Conservation (phyloP, 169 alveolate species). For the Eimeria necatrix region DNA sequence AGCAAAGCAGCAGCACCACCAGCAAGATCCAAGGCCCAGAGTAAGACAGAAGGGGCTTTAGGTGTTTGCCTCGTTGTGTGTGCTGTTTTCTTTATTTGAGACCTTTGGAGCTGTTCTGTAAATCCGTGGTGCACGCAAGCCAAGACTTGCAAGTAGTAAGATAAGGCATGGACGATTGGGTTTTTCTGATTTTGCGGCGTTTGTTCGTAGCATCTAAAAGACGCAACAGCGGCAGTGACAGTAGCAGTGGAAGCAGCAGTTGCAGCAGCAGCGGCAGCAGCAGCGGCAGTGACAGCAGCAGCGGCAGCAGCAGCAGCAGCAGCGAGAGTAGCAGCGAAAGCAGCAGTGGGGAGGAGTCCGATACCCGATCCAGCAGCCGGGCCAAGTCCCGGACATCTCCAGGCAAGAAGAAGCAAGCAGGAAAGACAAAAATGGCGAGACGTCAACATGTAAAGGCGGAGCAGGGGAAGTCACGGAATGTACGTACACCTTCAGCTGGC, state of each 20-base stretch:
- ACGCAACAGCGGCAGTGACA: slow-evolving; percentile 58
- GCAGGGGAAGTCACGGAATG: slow-evolving; percentile 48
- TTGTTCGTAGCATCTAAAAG: not conserved
- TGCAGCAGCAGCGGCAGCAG: slow-evolving; percentile 21
- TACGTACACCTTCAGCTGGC: slow-evolving; percentile 33
- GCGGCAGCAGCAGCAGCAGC: slow-evolving; percentile 70
- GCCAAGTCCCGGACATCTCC: slow-evolving; percentile 56
- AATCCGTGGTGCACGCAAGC: no score
- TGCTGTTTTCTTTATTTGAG: not conserved
- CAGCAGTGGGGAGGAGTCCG: slow-evolving; percentile 79
- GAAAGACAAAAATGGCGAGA: not conserved
- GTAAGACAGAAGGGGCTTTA: not conserved
- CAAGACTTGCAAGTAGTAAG: no score
- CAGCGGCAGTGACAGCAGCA: slow-evolving; percentile 59
- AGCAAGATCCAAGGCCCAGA: not conserved
- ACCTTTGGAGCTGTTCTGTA: not conserved
- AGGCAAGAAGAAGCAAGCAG: slow-evolving; percentile 30
- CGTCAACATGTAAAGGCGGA: slow-evolving; percentile 48
- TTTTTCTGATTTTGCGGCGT: not conserved
- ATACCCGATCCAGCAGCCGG: slow-evolving; percentile 52
- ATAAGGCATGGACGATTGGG: not conserved
- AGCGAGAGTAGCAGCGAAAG: slow-evolving; percentile 78
- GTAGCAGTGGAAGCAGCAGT: slow-evolving; percentile 25
- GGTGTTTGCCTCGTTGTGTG: no score
- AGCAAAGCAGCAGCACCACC: slow-evolving; percentile 34